Evolutionary conservation across 768 basidiomycete genomes (phyloP).

Genomic region (Panus rudis): DNA sequence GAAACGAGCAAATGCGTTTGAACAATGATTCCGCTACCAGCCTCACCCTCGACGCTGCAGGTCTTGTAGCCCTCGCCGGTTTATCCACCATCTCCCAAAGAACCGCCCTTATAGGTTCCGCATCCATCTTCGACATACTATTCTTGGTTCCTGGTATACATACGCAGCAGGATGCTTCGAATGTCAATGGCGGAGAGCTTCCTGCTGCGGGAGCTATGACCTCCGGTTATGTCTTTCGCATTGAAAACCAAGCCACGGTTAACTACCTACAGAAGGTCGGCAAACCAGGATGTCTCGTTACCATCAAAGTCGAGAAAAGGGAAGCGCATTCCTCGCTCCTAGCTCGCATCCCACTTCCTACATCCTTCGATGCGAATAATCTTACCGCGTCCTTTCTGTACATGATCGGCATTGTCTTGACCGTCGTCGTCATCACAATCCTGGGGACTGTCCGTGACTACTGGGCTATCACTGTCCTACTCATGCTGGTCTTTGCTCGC

Average conservation of each 20-base stretch:
- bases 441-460: conserved; percentile 1
- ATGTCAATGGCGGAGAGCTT: conserved; percentile 10
- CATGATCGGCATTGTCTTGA: neutral
- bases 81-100: conserved; percentile 4
- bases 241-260: conserved; percentile 9
- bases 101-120: conserved; percentile 9
- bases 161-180: conserved; percentile 4
- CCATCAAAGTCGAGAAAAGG: neutral
- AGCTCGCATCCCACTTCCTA: neutral
- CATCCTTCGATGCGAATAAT: neutral
- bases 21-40: neutral
- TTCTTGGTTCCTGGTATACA: conserved; percentile 8
- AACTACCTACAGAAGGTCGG: conserved; percentile 7
- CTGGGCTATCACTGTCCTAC: conserved; percentile 5
- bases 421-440: conserved; percentile 1
- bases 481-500: conserved; percentile 6
- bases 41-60: conserved; percentile 5
- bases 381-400: conserved; percentile 1
- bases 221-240: conserved; percentile 8
- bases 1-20: too few species aligned
- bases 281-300: conserved; percentile 4
- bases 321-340: neutral
- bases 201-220: conserved; percentile 6
- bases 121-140: conserved; percentile 7
- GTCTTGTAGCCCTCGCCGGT: conserved; percentile 9